These are phyloP conservation scores for Ceriops zippeliana DNA, from an alignment of 345 rosid species.

Conservation along the genomic window DNA sequence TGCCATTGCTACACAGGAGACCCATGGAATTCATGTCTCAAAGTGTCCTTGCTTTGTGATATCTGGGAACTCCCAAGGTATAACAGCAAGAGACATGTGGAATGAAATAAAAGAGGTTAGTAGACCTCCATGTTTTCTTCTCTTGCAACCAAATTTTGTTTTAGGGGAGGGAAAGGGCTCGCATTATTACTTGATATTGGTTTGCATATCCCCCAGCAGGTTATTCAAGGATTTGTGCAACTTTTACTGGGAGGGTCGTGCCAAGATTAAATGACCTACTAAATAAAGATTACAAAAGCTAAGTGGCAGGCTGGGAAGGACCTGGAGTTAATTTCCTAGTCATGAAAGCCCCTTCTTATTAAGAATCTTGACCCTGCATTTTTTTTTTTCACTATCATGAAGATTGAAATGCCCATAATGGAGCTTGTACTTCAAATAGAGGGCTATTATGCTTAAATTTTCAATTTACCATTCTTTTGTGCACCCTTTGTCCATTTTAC, in stretches of 20 bases:
- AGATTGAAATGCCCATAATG: no score
- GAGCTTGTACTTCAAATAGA: not conserved
- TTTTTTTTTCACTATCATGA: not conserved
- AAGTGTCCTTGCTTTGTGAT: slow-evolving; percentile 68
- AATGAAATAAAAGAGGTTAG: slow-evolving; percentile 68
- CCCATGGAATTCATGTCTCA: slow-evolving; percentile 56
- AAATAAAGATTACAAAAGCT: not conserved
- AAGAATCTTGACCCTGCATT: not conserved
- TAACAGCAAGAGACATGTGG: slow-evolving; percentile 90
- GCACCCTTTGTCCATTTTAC: no score
- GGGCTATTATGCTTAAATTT: not conserved
- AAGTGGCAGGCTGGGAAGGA: not conserved
- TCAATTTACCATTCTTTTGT: not conserved
- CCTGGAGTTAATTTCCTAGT: not conserved
- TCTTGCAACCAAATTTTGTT: no score
- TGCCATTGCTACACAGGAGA: slow-evolving; percentile 70
- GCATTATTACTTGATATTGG: no score
- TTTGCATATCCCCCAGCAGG: no score
- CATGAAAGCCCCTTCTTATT: not conserved
- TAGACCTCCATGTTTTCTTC: not conserved
- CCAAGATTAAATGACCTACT: not conserved
- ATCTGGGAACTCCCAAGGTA: slow-evolving; percentile 60
- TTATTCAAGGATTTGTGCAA: no score
- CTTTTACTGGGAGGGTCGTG: not conserved
- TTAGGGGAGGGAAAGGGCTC: no score